phyloP scores from a whole-genome alignment of 2,329 filamentous ascomycete species.

The Aspergillus brasiliensis region DNA sequence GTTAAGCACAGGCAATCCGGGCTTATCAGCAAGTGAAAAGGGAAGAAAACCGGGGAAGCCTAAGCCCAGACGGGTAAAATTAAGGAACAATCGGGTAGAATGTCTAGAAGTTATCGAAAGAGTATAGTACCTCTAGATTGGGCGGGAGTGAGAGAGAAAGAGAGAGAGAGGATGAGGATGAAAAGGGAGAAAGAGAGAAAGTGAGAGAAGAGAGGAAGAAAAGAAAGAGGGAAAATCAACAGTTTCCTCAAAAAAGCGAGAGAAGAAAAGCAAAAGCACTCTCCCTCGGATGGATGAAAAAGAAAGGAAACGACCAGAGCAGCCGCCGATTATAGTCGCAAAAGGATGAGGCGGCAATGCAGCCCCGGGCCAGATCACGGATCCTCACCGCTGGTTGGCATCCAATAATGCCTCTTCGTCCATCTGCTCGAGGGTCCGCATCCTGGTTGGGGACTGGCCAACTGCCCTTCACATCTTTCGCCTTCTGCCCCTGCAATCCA shows the following conservation, averaged over 20 bases:
- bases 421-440: neutral
- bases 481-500: neutral
- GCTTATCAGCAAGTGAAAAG: conserved; percentile 9
- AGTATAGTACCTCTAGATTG: conserved; percentile 1
- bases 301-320: conserved; percentile 17
- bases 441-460: too few relatives aligned
- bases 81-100: conserved; percentile 1
- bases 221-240: conserved; percentile 8
- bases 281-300: conserved; percentile 10
- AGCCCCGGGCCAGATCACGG: conserved; percentile 21
- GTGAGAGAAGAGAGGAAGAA: conserved; percentile 9
- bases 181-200: conserved; percentile 8
- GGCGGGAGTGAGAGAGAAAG: conserved; percentile 3
- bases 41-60: conserved; percentile 8
- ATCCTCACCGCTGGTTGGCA: conserved; percentile 22
- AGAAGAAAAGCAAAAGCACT: conserved; percentile 6
- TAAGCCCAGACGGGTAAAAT: conserved; percentile 15
- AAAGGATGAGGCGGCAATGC: conserved; percentile 26
- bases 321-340: conserved; percentile 3
- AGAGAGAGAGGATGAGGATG: conserved; percentile 11
- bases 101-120: neutral
- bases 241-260: neutral
- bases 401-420: neutral
- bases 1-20: conserved; percentile 17
- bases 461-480: neutral